Evolutionary conservation across 768 basidiomycete species (phyloP), one percentile per base, ranked within the genome.

Genomic region (Kwoniella heveanensis): DNA sequence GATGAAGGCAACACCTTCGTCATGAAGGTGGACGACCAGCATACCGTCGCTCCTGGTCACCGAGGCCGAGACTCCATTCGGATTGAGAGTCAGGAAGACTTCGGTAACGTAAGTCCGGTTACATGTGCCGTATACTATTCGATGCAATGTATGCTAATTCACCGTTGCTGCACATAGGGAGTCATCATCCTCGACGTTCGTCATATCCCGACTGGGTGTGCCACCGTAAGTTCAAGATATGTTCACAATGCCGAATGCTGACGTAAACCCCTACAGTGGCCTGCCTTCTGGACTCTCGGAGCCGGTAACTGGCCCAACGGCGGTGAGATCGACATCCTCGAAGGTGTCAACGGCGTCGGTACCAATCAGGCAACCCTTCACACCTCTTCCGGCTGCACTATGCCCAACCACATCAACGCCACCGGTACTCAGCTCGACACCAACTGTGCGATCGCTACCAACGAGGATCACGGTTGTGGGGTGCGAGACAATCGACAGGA

Each of bases 301-400:
- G 27, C 39, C 22, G 60, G 54, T 39, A 32, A 46, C 17, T 77
- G 72, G 74, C 72, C 72, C 22, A 15, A 55, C 48, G 70, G 70
- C 17, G 77, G 76, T 13, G 79, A 81, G 60, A 80, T 81, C 47
- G 81, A 82, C 65, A 77, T 82, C 63, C 37, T 81, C 53, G 83
- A 83, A 74, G 82, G 82, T 57, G 82, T 84, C 57, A 82, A 83
- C 77, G 56, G 60, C 30, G 68, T 78, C 54, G 58, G 62, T 36
- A 60, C 74, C 48, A 83, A 83, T 75, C 81, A 82, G 69, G 76
- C 80, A 71, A 83, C 82, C 2, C 69, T 82, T 17, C 82, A 83
- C 59, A 71, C 74, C 30, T 63, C 83, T 46, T 54, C 78, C 9
- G 81, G 79, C 12, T 62, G 60, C 29, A 62, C 53, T 21, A 62